Evolutionary conservation across 768 basidiomycete genomes (phyloP), one percentile per base, ranked within the genome.

Genomic region (Pulveroboletus sp.): DNA sequence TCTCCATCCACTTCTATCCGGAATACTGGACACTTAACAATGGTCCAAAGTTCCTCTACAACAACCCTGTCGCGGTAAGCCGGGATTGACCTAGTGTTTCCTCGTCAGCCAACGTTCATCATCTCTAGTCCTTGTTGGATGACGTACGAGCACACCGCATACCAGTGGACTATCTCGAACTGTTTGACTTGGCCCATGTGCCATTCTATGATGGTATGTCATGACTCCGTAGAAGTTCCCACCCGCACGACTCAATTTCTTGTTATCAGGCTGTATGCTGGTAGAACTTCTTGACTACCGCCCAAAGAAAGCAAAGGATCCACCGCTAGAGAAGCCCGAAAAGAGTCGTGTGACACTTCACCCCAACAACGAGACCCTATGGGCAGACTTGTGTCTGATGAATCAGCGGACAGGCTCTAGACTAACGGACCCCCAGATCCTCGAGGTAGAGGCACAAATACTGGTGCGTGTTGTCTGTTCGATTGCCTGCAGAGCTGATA

Each of bases 11-110:
- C 58, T 75, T 93, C 38, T 77, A 89, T 67, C 76, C 80, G 24
- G 90, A 91, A 60, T 75, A 88, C 65, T 93, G 90, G 90, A 79
- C 81, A 4, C 74, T 93, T 41, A 92, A 92, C 62, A 82, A 79
- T 51, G 84, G 87, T 38, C 80, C 83, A 58, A 89, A 89, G 74
- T 90, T 89, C 64, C 71, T 84, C 49, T 90, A 92, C 66, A 84
- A 86, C 61, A 82, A 83, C 63, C 88, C 80, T 57, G 79, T 86
- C 53, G 86, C 89, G 39, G 78, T 80, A 36, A 43, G 73, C 43
- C 24, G 18, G n/a, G 45, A 36, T 55, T 39, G 42, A 36, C 26
- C 33, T 7, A 37, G 27, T n/a, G 15, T 17, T 35, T 33, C 55
- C 18, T 43, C 21, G 40, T 37, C 37, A 45, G 47, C 56, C 43